Conservation (phyloP, 495 filamentous ascomycete genomes). For the Astrothelium macrocarpum region DNA sequence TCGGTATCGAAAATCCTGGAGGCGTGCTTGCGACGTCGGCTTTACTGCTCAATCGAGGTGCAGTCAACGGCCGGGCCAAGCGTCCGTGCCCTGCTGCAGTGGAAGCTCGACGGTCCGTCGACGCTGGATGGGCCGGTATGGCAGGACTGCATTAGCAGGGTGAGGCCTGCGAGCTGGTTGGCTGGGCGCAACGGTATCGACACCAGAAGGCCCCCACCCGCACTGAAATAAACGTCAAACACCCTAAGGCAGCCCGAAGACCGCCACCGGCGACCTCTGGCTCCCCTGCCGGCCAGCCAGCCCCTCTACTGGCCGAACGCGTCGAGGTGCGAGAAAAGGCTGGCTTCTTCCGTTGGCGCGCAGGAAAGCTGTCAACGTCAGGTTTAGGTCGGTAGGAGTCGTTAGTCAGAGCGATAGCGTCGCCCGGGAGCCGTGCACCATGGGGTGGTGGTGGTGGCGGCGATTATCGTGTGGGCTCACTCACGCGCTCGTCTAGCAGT, state of each 20-base stretch:
- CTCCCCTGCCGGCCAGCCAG: conserved; percentile 4
- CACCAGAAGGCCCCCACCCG: conserved; percentile 8
- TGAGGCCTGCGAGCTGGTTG: background rate
- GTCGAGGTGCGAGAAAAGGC: background rate
- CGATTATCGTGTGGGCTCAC: background rate
- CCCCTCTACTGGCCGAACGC: background rate
- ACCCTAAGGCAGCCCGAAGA: conserved; percentile 15
- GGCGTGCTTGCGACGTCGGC: conserved; percentile 30
- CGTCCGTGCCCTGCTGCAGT: conserved; percentile 11
- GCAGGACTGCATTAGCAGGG: conserved; percentile 1
- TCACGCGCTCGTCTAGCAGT: conserved; percentile 6
- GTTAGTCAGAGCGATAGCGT: background rate
- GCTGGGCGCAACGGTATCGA: conserved; percentile 5
- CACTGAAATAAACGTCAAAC: conserved; percentile 22
- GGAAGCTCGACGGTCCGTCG: conserved; percentile 8
- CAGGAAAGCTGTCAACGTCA: background rate
- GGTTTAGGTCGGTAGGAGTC: background rate
- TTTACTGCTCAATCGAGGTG: conserved; percentile 18
- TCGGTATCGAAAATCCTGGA: conserved; percentile 7
- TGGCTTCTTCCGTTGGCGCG: conserved; percentile 2
- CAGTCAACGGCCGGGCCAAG: background rate
- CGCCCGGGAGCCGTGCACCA: background rate
- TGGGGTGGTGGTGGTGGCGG: too few species aligned
- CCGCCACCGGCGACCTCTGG: background rate
- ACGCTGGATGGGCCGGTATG: conserved; percentile 2